A percentile compares a stretch with the other conserved stretches of the same genome.
These are phyloP conservation scores for Puccinia brachypodii DNA, from an alignment of 1,284 basidiomycete species.

Conservation along the genomic window DNA sequence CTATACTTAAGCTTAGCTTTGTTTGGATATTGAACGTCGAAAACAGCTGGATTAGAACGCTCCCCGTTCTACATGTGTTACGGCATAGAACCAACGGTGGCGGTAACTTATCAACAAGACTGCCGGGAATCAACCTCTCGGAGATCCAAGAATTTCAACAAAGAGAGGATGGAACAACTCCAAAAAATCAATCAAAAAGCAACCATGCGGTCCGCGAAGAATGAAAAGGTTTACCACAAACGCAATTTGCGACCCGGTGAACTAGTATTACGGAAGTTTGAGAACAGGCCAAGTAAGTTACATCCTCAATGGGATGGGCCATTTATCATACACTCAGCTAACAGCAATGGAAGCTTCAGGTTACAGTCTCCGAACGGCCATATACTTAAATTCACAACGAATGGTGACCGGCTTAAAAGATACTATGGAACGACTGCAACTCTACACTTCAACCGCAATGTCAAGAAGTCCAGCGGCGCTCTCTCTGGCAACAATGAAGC, in stretches of 20 bases:
- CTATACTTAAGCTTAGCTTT: neutral
- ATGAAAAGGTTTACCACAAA: neutral
- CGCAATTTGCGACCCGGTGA: neutral
- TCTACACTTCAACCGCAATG: neutral
- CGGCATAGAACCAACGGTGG: neutral
- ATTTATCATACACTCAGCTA: neutral
- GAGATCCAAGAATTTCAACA: neutral
- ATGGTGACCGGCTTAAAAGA: neutral
- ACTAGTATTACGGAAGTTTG: neutral
- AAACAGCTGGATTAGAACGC: neutral
- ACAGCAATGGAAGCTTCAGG: neutral
- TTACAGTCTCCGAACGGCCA: neutral
- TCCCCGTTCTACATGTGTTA: conserved; percentile 20
- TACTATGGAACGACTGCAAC: neutral
- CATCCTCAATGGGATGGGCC: conserved; percentile 23
- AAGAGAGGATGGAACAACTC: neutral
- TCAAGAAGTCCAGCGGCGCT: neutral
- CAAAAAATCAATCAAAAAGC: neutral
- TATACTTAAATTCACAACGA: neutral
- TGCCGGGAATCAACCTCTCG: neutral
- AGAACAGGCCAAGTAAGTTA: neutral
- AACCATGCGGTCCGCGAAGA: neutral
- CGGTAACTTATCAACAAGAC: neutral
- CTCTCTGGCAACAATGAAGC: neutral
- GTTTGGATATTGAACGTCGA: neutral